Conservation (phyloP, 2,329 filamentous ascomycete species). For the Stagonosporopsis vannaccii region DNA sequence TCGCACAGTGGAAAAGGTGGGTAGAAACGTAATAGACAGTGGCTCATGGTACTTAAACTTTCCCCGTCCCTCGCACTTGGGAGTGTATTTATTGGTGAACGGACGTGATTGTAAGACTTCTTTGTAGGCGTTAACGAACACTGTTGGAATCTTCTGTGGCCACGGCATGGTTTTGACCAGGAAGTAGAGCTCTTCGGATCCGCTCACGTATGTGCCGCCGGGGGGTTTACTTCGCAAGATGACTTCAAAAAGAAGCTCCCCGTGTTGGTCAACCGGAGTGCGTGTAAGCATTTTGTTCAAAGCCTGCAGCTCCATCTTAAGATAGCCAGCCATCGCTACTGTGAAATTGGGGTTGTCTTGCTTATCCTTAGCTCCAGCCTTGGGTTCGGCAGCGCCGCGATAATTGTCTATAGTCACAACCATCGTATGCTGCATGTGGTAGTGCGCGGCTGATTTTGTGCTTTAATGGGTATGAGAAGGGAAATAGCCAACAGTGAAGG, state of each 20-base stretch:
- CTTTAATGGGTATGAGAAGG: background rate
- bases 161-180: constrained; percentile 24
- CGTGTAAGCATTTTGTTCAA: constrained; percentile 22
- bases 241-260: constrained; percentile 3
- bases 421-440: background rate
- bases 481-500: background rate
- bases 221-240: background rate
- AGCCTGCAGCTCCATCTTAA: constrained; percentile 31
- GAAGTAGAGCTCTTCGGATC: constrained; percentile 29
- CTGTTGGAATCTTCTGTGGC: constrained; percentile 28
- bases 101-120: constrained; percentile 21
- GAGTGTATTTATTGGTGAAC: constrained; percentile 23
- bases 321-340: constrained; percentile 27
- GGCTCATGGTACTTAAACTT: background rate
- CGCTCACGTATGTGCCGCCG: constrained; percentile 22
- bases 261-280: constrained; percentile 1
- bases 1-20: constrained; percentile 34
- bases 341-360: constrained; percentile 19
- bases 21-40: constrained; percentile 16
- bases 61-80: constrained; percentile 14
- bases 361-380: background rate
- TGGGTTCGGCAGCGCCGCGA: background rate
- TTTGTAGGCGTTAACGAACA: constrained; percentile 30
- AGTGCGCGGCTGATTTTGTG: background rate
- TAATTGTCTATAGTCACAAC: constrained; percentile 11